These are phyloP conservation scores for Boletus sensibilis DNA, from an alignment of 768 basidiomycete species.

Conservation along the genomic window DNA sequence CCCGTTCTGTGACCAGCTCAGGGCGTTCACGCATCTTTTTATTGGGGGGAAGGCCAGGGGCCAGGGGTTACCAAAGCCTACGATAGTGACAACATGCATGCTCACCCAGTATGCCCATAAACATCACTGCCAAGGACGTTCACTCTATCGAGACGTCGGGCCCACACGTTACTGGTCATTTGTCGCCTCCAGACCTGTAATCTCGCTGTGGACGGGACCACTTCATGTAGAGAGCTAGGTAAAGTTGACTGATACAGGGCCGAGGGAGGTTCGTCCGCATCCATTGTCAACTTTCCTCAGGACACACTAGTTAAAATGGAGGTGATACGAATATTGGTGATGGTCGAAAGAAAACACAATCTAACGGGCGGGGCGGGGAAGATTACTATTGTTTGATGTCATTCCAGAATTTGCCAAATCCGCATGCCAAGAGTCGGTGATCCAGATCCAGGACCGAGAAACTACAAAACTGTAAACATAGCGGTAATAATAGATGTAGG, in stretches of 20 bases:
- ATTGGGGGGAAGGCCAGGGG: neutral
- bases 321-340: neutral
- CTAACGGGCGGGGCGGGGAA: neutral
- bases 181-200: constrained; percentile 24
- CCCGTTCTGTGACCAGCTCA: constrained; percentile 71
- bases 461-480: neutral
- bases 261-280: constrained; percentile 2
- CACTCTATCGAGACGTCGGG: constrained; percentile 55
- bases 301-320: neutral
- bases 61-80: neutral
- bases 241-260: constrained; percentile 3
- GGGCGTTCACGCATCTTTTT: constrained; percentile 70
- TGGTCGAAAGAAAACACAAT: neutral
- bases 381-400: neutral
- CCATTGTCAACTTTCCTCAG: constrained; percentile 13
- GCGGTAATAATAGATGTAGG: neutral
- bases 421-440: neutral
- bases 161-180: constrained; percentile 25
- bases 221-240: constrained; percentile 3
- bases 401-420: neutral
- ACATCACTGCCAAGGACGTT: constrained; percentile 65
- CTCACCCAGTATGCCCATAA: constrained; percentile 69
- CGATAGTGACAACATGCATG: constrained; percentile 11
- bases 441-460: neutral
- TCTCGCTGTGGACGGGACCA: constrained; percentile 23